Evolutionary conservation across 495 filamentous ascomycete genomes (phyloP).

Genomic region (Xylaria curta): DNA sequence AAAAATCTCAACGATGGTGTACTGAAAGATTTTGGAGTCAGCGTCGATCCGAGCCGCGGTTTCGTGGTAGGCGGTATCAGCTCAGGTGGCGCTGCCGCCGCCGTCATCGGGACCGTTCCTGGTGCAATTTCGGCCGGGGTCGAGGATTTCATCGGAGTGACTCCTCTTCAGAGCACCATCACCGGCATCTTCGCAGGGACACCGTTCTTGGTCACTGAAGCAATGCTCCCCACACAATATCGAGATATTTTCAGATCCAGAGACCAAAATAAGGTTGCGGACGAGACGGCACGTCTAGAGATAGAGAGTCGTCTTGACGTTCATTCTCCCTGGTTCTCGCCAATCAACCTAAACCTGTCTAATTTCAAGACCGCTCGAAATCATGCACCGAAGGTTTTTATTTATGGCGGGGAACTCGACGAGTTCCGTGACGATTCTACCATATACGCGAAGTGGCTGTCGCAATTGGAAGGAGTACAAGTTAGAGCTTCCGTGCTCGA

Average conservation of each 20-base stretch:
- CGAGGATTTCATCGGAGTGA: background rate
- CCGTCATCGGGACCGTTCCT: conserved; percentile 1
- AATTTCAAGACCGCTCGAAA: background rate
- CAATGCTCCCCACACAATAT: conserved; percentile 12
- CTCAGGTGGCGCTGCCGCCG: conserved; percentile 12
- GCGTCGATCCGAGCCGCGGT: background rate
- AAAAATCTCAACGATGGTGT: background rate
- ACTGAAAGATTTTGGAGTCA: background rate
- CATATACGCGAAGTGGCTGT: conserved; percentile 24
- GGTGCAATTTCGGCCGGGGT: conserved; percentile 8
- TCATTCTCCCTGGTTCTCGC: conserved; percentile 19
- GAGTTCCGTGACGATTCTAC: conserved; percentile 21
- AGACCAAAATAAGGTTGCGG: conserved; percentile 7
- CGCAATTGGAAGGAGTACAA: conserved; percentile 9
- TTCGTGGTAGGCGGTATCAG: conserved; percentile 23
- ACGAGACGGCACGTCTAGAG: background rate
- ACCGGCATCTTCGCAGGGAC: conserved; percentile 14
- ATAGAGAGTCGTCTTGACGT: background rate
- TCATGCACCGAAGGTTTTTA: conserved; percentile 15
- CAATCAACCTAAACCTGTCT: conserved; percentile 1
- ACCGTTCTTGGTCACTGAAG: background rate
- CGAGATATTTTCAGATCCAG: conserved; percentile 2
- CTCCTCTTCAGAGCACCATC: conserved; percentile 1
- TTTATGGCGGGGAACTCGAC: conserved; percentile 18
- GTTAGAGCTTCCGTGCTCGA: conserved; percentile 4